Conservation (phyloP, 2,329 filamentous ascomycete species). For the Cladosporium sp. region DNA sequence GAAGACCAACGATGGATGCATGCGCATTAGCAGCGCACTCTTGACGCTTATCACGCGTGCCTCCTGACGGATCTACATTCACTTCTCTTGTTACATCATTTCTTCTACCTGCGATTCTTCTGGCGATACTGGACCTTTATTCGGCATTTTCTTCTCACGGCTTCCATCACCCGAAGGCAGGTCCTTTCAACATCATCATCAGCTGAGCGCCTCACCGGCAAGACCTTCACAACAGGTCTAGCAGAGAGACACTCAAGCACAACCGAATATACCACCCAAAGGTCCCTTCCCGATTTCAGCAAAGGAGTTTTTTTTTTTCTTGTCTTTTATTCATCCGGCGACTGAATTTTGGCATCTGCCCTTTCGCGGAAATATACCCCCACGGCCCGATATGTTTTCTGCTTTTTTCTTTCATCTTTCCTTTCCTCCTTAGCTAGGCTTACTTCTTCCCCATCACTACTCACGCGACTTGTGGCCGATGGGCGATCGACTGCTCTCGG, state of each 20-base stretch:
- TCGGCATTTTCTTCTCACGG: not conserved
- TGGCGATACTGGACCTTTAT: conserved; percentile 7
- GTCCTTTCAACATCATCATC: not conserved
- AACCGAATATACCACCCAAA: not conserved
- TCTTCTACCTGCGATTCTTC: not conserved
- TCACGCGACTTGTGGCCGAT: not conserved
- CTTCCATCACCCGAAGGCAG: not conserved
- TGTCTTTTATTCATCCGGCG: not conserved
- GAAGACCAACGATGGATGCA: conserved; percentile 16
- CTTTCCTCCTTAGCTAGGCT: not conserved
- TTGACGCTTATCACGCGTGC: conserved; percentile 10
- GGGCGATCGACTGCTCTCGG: not conserved
- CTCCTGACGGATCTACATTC: conserved; percentile 2
- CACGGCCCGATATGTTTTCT: not conserved
- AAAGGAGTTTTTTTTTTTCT: not conserved
- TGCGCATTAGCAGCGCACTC: not conserved
- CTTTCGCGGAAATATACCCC: conserved; percentile 10
- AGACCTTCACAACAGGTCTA: not conserved
- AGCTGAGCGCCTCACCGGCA: not conserved
- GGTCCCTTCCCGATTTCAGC: not conserved
- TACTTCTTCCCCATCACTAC: not conserved
- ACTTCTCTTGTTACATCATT: conserved; percentile 1
- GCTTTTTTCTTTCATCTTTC: not conserved
- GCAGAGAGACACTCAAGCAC: not conserved
- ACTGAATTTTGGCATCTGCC: not conserved